phyloP scores from a whole-genome alignment of 805 yeast species.

The Suhomyces sp. region DNA sequence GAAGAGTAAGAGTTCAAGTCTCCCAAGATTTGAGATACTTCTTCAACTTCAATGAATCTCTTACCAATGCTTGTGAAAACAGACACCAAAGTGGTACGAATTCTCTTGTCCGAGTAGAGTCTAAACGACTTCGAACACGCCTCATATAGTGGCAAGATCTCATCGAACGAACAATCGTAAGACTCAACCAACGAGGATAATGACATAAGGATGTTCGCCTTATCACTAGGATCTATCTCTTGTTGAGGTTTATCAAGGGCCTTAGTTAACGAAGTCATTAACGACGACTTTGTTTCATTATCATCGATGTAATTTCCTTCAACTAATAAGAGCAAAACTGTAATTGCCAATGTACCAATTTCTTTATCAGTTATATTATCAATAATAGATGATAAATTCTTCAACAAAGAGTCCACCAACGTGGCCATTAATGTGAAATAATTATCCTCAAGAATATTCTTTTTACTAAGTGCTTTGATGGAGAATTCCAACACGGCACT shows the following conservation, averaged over 20 bases:
- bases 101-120: conserved; percentile 54
- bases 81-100: conserved; percentile 59
- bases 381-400: conserved; percentile 51
- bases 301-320: conserved; percentile 59
- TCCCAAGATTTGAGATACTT: conserved; percentile 51
- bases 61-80: conserved; percentile 61
- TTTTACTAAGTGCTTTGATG: conserved; percentile 43
- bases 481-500: conserved; percentile 55
- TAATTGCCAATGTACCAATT: conserved; percentile 52
- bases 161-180: conserved; percentile 52
- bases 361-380: conserved; percentile 41
- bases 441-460: conserved; percentile 35
- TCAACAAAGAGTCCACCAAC: conserved; percentile 57
- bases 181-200: conserved; percentile 54
- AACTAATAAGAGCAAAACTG: conserved; percentile 50
- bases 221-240: conserved; percentile 52
- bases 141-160: conserved; percentile 49
- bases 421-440: conserved; percentile 52
- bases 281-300: conserved; percentile 48
- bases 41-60: conserved; percentile 39
- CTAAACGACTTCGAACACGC: conserved; percentile 59
- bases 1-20: conserved; percentile 71
- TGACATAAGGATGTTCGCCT: conserved; percentile 56
- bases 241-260: conserved; percentile 59
- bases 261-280: conserved; percentile 56